phyloP scores from a whole-genome alignment of 257 asterid genomes.

The Ilex aquifolium region DNA sequence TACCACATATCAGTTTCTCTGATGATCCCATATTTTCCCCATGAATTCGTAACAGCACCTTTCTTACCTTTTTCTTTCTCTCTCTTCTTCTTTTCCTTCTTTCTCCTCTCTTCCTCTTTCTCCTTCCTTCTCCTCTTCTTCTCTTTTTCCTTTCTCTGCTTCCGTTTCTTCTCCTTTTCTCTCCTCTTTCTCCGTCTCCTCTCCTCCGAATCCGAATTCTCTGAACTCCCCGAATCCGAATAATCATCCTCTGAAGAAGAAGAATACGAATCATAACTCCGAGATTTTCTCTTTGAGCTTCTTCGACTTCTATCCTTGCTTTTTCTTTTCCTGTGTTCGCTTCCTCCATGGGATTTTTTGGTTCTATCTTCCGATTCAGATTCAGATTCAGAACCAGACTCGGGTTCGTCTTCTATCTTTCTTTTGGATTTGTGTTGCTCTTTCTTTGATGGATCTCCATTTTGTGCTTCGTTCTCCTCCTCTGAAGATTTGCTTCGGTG shows the following conservation, averaged over 20 bases:
- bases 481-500: conserved; percentile 35
- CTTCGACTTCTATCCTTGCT: conserved; percentile 5
- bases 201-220: conserved; percentile 28
- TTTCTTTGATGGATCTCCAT: conserved; percentile 28
- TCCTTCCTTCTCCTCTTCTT: conserved; percentile 26
- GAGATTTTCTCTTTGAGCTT: conserved; percentile 24
- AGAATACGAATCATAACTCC: conserved; percentile 40
- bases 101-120: conserved; percentile 31
- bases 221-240: conserved; percentile 45
- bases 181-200: conserved; percentile 36
- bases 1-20: conserved; percentile 99
- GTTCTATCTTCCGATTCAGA: background rate
- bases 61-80: conserved; percentile 55
- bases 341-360: background rate
- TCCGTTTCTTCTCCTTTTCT: conserved; percentile 44
- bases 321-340: conserved; percentile 25
- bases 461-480: conserved; percentile 32
- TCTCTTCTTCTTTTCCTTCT: conserved; percentile 43
- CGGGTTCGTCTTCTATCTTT: conserved; percentile 24
- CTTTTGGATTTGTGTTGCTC: conserved; percentile 30
- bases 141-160: conserved; percentile 27
- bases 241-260: conserved; percentile 45
- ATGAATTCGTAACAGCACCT: conserved; percentile 78
- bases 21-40: conserved; percentile 96
- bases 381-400: conserved; percentile 12